These are phyloP conservation scores for Amphibolis antarctica DNA, from an alignment of 106 monocot species.

Conservation along the genomic window DNA sequence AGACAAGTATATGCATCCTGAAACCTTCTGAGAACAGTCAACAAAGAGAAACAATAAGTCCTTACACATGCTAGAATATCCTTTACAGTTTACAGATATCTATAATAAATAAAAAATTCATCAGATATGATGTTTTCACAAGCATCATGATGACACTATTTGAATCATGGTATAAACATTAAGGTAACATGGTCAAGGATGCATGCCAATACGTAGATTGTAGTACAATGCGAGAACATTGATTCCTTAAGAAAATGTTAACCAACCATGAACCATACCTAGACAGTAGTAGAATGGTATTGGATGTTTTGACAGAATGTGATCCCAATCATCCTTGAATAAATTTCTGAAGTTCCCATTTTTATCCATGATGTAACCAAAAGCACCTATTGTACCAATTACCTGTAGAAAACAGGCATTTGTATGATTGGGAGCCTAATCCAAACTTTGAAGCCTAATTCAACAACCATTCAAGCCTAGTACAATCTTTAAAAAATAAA, in stretches of 20 bases:
- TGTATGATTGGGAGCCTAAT: neutral
- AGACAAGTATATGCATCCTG: too few relatives aligned
- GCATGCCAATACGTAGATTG: neutral
- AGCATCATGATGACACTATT: too few relatives aligned
- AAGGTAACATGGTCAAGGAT: neutral
- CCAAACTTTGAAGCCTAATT: neutral
- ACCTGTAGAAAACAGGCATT: constrained; percentile 21
- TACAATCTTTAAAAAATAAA: too few relatives aligned
- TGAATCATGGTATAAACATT: too few relatives aligned
- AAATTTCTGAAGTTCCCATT: constrained; percentile 85
- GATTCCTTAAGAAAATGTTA: neutral
- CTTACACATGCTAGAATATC: too few relatives aligned
- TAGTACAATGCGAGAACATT: neutral
- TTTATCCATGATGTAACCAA: constrained; percentile 72
- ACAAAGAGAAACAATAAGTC: too few relatives aligned
- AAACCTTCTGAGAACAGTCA: too few relatives aligned
- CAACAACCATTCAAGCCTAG: too few relatives aligned
- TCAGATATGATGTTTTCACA: too few relatives aligned
- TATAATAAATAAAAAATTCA: too few relatives aligned
- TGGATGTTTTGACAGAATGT: constrained; percentile 85
- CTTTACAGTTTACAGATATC: too few relatives aligned
- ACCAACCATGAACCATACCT: constrained; percentile 37
- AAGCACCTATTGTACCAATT: constrained; percentile 60
- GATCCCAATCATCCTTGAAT: constrained; percentile 88
- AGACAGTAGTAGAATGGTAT: constrained; percentile 93